Conservation (phyloP, 2,329 filamentous ascomycete species). For the Neonectria hederae region DNA sequence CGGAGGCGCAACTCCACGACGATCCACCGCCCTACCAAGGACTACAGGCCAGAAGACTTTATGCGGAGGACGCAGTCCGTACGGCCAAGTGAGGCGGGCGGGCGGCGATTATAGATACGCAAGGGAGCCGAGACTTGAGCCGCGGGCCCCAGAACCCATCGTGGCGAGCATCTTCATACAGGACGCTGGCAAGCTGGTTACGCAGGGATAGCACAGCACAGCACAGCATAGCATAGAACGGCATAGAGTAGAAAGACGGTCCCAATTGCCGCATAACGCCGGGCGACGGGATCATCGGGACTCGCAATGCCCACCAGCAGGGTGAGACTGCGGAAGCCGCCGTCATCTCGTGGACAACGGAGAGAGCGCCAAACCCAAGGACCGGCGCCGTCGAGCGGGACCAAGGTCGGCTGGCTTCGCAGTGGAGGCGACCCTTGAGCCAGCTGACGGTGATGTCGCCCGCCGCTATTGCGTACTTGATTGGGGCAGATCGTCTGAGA, state of each 20-base stretch:
- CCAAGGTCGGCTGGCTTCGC: conserved; percentile 28
- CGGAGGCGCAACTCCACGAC: conserved; percentile 30
- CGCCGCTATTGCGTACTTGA: conserved; percentile 23
- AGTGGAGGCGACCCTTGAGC: conserved; percentile 28
- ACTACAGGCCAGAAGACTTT: background rate
- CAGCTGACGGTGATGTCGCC: conserved; percentile 26
- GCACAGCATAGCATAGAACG: conserved; percentile 30
- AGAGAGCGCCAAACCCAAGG: conserved; percentile 23
- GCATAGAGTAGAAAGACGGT: conserved; percentile 17
- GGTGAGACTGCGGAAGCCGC: conserved; percentile 33
- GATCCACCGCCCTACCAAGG: conserved; percentile 31
- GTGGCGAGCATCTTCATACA: conserved; percentile 5
- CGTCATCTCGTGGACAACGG: conserved; percentile 30
- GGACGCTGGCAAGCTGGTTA: background rate
- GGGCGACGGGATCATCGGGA: conserved; percentile 34
- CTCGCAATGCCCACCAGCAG: conserved; percentile 32
- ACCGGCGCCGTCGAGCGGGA: conserved; percentile 38
- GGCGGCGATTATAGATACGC: conserved; percentile 28
- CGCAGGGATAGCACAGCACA: conserved; percentile 24
- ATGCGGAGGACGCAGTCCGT: conserved; percentile 1
- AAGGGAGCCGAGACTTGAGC: conserved; percentile 29
- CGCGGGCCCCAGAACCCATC: background rate
- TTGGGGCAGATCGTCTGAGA: conserved; percentile 24
- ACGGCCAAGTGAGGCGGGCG: conserved; percentile 26
- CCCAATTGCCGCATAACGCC: conserved; percentile 27